Conservation (phyloP, 2,329 filamentous ascomycete genomes). For the Aspergillus tamarii region DNA sequence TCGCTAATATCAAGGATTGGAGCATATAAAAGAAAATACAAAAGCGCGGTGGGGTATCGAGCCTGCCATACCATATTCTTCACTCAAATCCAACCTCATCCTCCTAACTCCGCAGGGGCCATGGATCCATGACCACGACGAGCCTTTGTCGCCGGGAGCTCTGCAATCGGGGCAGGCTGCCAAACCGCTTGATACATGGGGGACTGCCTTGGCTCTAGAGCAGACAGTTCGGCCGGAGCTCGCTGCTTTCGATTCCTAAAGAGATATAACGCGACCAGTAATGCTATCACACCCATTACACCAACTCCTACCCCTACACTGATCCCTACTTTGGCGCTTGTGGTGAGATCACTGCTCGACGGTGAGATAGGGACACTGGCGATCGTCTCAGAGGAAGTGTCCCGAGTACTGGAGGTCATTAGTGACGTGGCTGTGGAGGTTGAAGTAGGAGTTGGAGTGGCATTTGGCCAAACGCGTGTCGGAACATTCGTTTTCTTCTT, state of each 20-base stretch:
- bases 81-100: neutral
- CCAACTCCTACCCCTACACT: constrained; percentile 10
- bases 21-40: too few relatives aligned
- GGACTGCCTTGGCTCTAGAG: neutral
- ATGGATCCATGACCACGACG: neutral
- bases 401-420: neutral
- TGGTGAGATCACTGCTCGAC: neutral
- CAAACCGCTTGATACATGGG: neutral
- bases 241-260: neutral
- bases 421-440: too few relatives aligned
- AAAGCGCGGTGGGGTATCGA: too few relatives aligned
- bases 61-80: too few relatives aligned
- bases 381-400: neutral
- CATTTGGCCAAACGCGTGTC: too few relatives aligned
- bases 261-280: constrained; percentile 6
- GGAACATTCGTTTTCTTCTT: too few relatives aligned
- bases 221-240: neutral
- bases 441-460: too few relatives aligned
- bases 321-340: constrained; percentile 7
- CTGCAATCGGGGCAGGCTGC: neutral
- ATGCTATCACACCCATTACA: neutral
- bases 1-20: too few relatives aligned
- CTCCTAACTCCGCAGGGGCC: neutral
- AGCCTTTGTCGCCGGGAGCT: neutral
- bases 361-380: neutral